phyloP scores from a whole-genome alignment of 2,329 filamentous ascomycete genomes.

The Neopestalotiopsis sp. region DNA sequence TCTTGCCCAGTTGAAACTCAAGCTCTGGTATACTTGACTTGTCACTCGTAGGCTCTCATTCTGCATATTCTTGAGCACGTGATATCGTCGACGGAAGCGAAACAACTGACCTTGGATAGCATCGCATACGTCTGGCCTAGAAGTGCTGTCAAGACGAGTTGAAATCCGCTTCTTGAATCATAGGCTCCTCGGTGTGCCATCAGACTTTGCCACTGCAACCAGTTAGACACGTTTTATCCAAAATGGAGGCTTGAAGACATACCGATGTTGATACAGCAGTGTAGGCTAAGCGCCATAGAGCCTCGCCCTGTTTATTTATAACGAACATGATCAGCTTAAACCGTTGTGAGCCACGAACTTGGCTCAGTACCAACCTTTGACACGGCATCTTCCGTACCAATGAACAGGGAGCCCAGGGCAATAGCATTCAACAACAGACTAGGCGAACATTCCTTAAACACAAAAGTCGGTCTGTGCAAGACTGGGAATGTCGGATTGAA shows the following conservation, averaged over 20 bases:
- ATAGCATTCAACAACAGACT: conserved; percentile 16
- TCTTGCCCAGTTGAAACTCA: conserved; percentile 16
- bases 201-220: conserved; percentile 10
- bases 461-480: conserved; percentile 11
- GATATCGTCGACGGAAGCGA: background rate
- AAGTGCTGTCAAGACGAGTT: conserved; percentile 14
- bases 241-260: background rate
- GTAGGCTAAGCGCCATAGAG: conserved; percentile 14
- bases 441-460: conserved; percentile 14
- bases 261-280: conserved; percentile 15
- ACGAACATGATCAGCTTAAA: background rate
- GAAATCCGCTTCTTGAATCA: background rate
- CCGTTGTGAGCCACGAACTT: background rate
- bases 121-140: conserved; percentile 17
- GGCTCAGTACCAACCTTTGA: conserved; percentile 2
- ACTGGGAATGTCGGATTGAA: conserved; percentile 14
- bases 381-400: conserved; percentile 16
- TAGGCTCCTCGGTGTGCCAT: conserved; percentile 9
- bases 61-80: background rate
- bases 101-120: conserved; percentile 9
- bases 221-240: background rate
- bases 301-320: background rate
- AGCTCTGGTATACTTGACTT: conserved; percentile 16
- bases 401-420: conserved; percentile 16
- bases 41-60: conserved; percentile 12